Percentiles rank a stretch among this genome's conserved stretches.
Evolutionary conservation across 176 grass and related monocot species (phyloP).

Genomic region (Oryza longistaminata): DNA sequence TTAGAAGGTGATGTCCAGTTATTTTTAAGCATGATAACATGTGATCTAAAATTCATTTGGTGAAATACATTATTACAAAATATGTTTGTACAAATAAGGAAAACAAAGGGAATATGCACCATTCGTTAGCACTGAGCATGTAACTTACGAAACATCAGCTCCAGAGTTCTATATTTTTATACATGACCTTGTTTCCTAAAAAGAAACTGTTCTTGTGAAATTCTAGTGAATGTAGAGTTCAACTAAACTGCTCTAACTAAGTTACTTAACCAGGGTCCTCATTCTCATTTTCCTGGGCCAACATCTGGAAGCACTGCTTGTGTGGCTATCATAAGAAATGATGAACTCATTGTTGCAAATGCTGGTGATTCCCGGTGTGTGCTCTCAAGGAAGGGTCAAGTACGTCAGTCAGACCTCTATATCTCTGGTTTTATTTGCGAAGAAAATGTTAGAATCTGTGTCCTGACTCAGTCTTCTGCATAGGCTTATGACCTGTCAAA

Average conservation of each 20-base stretch:
- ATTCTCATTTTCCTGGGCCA: conserved; percentile 77
- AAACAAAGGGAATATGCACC: background rate
- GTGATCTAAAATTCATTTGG: background rate
- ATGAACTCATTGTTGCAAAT: conserved; percentile 89
- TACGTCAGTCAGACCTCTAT: conserved; percentile 29
- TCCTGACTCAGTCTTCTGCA: conserved; percentile 26
- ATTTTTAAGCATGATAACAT: background rate
- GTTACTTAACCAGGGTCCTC: conserved; percentile 61
- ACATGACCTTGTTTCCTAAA: background rate
- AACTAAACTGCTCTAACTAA: conserved; percentile 30
- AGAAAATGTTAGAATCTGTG: conserved; percentile 19
- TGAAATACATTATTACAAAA: conserved; percentile 12
- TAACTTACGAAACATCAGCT: background rate
- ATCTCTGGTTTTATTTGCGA: conserved; percentile 1
- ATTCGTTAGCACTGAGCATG: background rate
- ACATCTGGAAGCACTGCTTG: conserved; percentile 93
- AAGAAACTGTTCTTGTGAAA: background rate
- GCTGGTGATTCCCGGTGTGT: conserved; percentile 97
- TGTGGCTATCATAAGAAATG: conserved; percentile 87
- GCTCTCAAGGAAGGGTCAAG: conserved; percentile 91
- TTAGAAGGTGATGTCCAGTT: background rate
- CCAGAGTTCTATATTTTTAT: background rate
- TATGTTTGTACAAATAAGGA: background rate
- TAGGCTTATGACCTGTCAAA: conserved; percentile 82
- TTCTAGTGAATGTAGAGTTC: conserved; percentile 15